phyloP scores from a whole-genome alignment of 2,329 filamentous ascomycete species.

The Fusarium sp. region DNA sequence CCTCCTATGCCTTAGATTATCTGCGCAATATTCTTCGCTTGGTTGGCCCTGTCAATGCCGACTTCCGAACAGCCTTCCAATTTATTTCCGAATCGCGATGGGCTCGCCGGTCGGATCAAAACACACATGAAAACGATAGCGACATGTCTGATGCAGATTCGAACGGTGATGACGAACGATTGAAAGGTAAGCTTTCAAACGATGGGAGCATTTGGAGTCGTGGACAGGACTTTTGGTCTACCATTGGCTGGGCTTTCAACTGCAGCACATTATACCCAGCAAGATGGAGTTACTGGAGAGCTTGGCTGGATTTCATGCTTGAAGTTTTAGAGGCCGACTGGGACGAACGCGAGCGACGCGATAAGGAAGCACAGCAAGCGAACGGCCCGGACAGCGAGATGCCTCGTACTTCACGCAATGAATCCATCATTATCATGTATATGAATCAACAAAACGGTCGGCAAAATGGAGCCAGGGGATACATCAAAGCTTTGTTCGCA shows the following conservation, averaged over 20 bases:
- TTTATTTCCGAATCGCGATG: slow-evolving; percentile 61
- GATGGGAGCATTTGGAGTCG: slow-evolving; percentile 75
- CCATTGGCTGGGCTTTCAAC: slow-evolving; percentile 92
- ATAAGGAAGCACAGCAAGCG: slow-evolving; percentile 50
- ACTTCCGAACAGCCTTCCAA: slow-evolving; percentile 76
- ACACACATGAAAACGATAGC: slow-evolving; percentile 56
- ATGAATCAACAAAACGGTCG: slow-evolving; percentile 59
- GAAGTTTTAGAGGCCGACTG: slow-evolving; percentile 81
- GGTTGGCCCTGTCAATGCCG: slow-evolving; percentile 76
- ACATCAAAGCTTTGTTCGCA: slow-evolving; percentile 75
- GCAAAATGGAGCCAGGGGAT: slow-evolving; percentile 60
- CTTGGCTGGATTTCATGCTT: slow-evolving; percentile 83
- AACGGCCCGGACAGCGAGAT: slow-evolving; percentile 39
- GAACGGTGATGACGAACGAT: slow-evolving; percentile 60
- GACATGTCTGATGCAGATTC: slow-evolving; percentile 55
- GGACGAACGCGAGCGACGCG: slow-evolving; percentile 64
- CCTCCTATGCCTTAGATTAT: slow-evolving; percentile 75
- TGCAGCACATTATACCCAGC: slow-evolving; percentile 79
- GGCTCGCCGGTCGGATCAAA: slow-evolving; percentile 50
- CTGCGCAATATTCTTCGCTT: slow-evolving; percentile 73
- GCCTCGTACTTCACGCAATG: slow-evolving; percentile 52
- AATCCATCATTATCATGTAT: slow-evolving; percentile 72
- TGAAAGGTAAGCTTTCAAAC: slow-evolving; percentile 70
- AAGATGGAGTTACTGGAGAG: slow-evolving; percentile 84
- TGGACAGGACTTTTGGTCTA: slow-evolving; percentile 89